Conservation (phyloP, 371 early-diverging fungal genomes). For the Nematocida homosporus region DNA sequence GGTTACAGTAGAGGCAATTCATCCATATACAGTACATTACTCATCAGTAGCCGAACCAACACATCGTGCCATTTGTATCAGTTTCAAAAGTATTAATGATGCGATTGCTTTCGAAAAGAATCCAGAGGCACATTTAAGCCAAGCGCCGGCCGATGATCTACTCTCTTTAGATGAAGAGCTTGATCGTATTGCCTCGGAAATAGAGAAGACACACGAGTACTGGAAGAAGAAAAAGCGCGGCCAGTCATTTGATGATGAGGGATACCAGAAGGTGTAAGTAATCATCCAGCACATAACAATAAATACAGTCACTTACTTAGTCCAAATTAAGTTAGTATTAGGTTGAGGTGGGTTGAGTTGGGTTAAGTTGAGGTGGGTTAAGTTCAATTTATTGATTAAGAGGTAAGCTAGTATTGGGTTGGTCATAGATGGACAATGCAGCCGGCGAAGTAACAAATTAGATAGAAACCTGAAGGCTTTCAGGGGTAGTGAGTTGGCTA, state of each 20-base stretch:
- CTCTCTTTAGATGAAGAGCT: conserved; percentile 7
- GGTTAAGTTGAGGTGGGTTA: too few relatives aligned
- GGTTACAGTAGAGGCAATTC: conserved; percentile 4
- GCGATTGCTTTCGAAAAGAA: conserved; percentile 13
- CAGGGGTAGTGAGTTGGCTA: too few relatives aligned
- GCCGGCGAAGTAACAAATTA: too few relatives aligned
- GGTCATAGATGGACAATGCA: too few relatives aligned
- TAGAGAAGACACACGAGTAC: conserved; percentile 25
- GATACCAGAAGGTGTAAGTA: conserved; percentile 9
- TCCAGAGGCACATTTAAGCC: conserved; percentile 7
- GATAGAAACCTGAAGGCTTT: too few relatives aligned
- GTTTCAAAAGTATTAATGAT: conserved; percentile 49
- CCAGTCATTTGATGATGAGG: conserved; percentile 17
- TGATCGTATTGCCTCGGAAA: conserved; percentile 11
- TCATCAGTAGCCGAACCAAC: neutral
- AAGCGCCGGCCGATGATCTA: neutral
- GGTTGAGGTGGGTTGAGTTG: too few relatives aligned
- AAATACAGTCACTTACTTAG: too few relatives aligned
- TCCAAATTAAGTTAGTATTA: too few relatives aligned
- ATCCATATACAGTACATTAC: conserved; percentile 37
- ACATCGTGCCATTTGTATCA: neutral
- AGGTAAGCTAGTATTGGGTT: too few relatives aligned
- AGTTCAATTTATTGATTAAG: too few relatives aligned
- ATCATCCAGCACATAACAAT: too few relatives aligned
- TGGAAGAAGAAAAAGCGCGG: conserved; percentile 37